Evolutionary conservation across 805 yeast genomes (phyloP).

Genomic region (Myxozyma lipomycoides): DNA sequence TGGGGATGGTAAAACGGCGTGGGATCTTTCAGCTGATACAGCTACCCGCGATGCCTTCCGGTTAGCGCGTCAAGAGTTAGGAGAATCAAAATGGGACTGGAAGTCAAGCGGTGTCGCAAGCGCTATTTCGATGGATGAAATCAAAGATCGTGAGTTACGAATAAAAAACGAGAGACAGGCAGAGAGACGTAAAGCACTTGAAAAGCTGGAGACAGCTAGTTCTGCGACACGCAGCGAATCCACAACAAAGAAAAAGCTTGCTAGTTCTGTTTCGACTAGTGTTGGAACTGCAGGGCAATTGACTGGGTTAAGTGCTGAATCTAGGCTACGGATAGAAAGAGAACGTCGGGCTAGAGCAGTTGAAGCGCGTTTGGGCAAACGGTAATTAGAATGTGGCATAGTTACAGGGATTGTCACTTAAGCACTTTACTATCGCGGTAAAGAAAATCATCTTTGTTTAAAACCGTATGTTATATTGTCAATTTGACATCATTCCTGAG

Average conservation of each 20-base stretch:
- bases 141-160: constrained; percentile 30
- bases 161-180: constrained; percentile 13
- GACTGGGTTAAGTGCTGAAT: constrained; percentile 65
- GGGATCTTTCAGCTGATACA: constrained; percentile 54
- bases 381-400: too few relatives aligned
- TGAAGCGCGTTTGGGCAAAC: constrained; percentile 57
- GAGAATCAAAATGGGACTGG: constrained; percentile 74
- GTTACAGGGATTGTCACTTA: too few relatives aligned
- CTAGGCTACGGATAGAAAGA: constrained; percentile 73
- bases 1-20: constrained; percentile 58
- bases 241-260: constrained; percentile 26
- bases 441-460: too few relatives aligned
- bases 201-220: too few relatives aligned
- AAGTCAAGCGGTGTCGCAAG: constrained; percentile 57
- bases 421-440: constrained; percentile 1
- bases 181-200: constrained; percentile 29
- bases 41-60: constrained; percentile 53
- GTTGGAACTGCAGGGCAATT: constrained; percentile 24
- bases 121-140: constrained; percentile 41
- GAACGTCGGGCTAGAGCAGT: constrained; percentile 97
- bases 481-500: too few relatives aligned
- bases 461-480: too few relatives aligned
- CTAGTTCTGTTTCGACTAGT: constrained; percentile 29
- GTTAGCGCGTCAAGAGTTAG: constrained; percentile 59
- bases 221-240: not conserved